These are phyloP conservation scores for Cercospora sp. DNA, from an alignment of 2,329 filamentous ascomycete species.

Conservation along the genomic window DNA sequence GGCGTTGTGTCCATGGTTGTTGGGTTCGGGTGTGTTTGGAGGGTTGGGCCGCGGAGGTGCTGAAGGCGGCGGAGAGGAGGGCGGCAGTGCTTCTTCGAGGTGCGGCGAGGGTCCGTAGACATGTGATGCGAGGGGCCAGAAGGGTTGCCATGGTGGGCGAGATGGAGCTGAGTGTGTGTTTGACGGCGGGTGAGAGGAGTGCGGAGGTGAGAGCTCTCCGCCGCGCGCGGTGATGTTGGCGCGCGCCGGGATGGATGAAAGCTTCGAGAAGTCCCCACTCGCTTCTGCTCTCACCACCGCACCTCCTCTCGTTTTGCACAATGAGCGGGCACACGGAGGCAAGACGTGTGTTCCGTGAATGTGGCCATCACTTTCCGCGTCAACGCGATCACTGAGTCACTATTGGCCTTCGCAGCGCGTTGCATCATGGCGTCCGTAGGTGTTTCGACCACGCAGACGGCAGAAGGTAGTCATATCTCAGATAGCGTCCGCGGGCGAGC, in stretches of 20 bases:
- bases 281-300: not conserved
- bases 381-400: not conserved
- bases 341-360: not conserved
- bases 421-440: not conserved
- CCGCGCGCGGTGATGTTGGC: not conserved
- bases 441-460: not conserved
- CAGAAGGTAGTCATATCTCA: not conserved
- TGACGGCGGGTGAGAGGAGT: not conserved
- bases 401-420: not conserved
- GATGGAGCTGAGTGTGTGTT: not conserved
- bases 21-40: not conserved
- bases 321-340: not conserved
- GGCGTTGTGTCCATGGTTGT: not conserved
- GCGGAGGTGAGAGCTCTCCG: slow-evolving; percentile 4
- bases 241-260: not conserved
- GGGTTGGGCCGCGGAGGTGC: slow-evolving; percentile 3
- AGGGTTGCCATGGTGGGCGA: slow-evolving; percentile 9
- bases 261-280: not conserved
- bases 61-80: slow-evolving; percentile 6
- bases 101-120: slow-evolving; percentile 3
- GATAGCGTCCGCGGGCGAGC: not conserved
- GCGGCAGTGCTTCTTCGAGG: not conserved
- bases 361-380: not conserved
- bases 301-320: not conserved
- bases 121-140: not conserved